Conservation (phyloP, 768 basidiomycete genomes). For the Leccinum disarticulatum region DNA sequence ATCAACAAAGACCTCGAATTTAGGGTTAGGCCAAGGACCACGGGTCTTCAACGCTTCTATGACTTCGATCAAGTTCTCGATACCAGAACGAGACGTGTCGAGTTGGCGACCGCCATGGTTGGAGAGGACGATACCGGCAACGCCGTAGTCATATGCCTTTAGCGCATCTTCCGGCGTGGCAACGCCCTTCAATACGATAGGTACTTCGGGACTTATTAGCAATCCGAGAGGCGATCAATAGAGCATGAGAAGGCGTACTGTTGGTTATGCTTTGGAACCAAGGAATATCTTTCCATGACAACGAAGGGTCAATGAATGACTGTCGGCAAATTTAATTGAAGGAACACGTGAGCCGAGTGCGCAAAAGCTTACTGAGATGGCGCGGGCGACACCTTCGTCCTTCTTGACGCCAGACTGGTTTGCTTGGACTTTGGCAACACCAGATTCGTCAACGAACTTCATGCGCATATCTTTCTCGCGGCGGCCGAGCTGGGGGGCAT, state of each 20-base stretch:
- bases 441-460: slow-evolving; percentile 61
- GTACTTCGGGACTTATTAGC: slow-evolving; percentile 54
- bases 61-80: slow-evolving; percentile 45
- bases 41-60: slow-evolving; percentile 55
- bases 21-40: slow-evolving; percentile 71
- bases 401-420: slow-evolving; percentile 33
- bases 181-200: slow-evolving; percentile 87
- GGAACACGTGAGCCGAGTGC: slow-evolving; percentile 30
- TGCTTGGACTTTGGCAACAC: slow-evolving; percentile 25
- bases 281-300: slow-evolving; percentile 68
- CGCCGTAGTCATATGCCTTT: slow-evolving; percentile 72
- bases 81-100: slow-evolving; percentile 81
- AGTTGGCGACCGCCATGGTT: slow-evolving; percentile 83
- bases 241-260: slow-evolving; percentile 36
- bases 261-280: slow-evolving; percentile 80
- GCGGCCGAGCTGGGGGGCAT: slow-evolving; percentile 93
- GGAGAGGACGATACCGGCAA: slow-evolving; percentile 78
- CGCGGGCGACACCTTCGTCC: slow-evolving; percentile 80
- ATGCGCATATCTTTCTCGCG: slow-evolving; percentile 83
- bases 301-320: slow-evolving; percentile 92
- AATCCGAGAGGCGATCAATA: slow-evolving; percentile 63
- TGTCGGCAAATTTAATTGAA: slow-evolving; percentile 32
- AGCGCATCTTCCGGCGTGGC: slow-evolving; percentile 86
- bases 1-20: slow-evolving; percentile 86
- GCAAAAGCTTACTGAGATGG: slow-evolving; percentile 66